phyloP scores from a whole-genome alignment of 2,329 filamentous ascomycete genomes.

The Fusarium solani-melongenae region DNA sequence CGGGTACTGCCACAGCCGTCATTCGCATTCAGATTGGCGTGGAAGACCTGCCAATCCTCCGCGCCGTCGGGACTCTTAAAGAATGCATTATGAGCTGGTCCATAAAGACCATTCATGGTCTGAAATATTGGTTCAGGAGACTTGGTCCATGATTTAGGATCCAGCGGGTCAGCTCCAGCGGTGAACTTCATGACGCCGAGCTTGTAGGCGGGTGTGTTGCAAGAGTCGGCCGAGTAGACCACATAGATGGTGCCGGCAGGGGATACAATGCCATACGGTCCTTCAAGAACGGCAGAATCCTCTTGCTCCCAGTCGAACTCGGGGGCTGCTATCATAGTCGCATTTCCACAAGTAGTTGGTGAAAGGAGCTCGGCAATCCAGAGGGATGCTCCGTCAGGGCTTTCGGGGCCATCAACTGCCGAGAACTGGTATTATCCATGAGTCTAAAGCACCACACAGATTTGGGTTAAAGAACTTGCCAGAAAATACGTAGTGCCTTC shows the following conservation, averaged over 20 bases:
- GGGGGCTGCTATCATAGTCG: neutral
- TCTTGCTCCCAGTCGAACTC: slow-evolving; percentile 1
- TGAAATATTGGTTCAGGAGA: neutral
- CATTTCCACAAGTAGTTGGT: neutral
- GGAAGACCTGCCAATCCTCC: slow-evolving; percentile 1
- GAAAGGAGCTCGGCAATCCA: neutral
- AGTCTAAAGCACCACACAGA: neutral
- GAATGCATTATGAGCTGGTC: neutral
- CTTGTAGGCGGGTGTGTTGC: neutral
- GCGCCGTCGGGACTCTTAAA: neutral
- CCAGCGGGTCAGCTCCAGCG: neutral
- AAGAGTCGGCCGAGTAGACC: neutral
- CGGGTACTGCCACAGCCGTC: neutral
- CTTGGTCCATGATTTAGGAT: neutral
- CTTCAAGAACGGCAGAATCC: neutral
- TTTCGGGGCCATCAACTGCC: neutral
- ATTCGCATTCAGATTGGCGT: neutral
- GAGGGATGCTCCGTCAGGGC: neutral
- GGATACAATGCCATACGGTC: neutral
- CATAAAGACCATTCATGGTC: neutral
- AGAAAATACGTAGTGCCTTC: neutral
- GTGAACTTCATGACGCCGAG: neutral
- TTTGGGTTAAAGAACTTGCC: neutral
- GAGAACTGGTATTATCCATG: neutral
- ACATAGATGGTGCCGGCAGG: neutral